These are phyloP conservation scores for Fusarium solani-melongenae DNA, from an alignment of 2,329 filamentous ascomycete genomes.

Conservation along the genomic window DNA sequence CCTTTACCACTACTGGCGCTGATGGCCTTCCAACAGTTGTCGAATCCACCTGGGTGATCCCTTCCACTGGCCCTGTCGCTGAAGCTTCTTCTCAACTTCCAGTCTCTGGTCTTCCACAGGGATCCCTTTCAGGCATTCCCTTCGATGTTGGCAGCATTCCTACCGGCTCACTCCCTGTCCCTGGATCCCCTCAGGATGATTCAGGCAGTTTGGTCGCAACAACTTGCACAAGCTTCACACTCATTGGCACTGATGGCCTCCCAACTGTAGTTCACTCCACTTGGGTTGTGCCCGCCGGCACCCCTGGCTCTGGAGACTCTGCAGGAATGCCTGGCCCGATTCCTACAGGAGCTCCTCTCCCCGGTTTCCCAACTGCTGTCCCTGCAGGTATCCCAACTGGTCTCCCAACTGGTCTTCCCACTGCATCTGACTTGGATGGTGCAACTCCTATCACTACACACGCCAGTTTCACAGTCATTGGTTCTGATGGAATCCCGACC, in stretches of 20 bases:
- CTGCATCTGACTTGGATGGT: not conserved
- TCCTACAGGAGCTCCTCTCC: conserved; percentile 9
- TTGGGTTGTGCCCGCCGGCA: conserved; percentile 27
- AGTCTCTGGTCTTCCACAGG: conserved; percentile 13
- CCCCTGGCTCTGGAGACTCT: conserved; percentile 6
- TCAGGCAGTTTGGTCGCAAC: conserved; percentile 14
- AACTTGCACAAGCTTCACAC: conserved; percentile 37
- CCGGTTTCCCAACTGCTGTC: conserved; percentile 9
- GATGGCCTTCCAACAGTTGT: conserved; percentile 49
- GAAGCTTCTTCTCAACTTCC: conserved; percentile 28
- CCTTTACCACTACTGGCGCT: conserved; percentile 46
- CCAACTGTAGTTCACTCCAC: conserved; percentile 35
- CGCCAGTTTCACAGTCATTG: conserved; percentile 44
- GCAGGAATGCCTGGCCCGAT: conserved; percentile 7
- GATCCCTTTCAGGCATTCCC: conserved; percentile 25
- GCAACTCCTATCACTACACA: conserved; percentile 39
- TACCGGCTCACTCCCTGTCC: conserved; percentile 8
- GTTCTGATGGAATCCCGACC: conserved; percentile 42
- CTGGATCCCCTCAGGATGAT: conserved; percentile 25
- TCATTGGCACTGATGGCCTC: conserved; percentile 36
- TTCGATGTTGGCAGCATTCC: conserved; percentile 29
- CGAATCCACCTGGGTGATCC: conserved; percentile 48
- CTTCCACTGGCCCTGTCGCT: conserved; percentile 23
- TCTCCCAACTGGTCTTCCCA: not conserved
- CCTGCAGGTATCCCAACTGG: conserved; percentile 7